phyloP scores from a whole-genome alignment of 371 early-diverging fungal species.

The Mortierella sp. region DNA sequence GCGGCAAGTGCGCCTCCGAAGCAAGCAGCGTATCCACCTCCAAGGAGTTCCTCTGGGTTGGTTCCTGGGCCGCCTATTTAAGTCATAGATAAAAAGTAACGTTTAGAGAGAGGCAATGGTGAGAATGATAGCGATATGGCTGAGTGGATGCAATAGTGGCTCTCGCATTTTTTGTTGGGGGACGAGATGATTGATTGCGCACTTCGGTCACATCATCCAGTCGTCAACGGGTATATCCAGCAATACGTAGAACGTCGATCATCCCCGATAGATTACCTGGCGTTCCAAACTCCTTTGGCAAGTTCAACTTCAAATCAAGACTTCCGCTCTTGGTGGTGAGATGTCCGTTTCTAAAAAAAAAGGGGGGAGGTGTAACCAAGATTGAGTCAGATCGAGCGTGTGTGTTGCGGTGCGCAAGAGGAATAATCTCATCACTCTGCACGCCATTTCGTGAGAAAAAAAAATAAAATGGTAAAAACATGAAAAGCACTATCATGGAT shows the following conservation, averaged over 20 bases:
- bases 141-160: too few species aligned
- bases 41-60: slow-evolving; percentile 68
- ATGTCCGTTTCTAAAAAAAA: slow-evolving; percentile 52
- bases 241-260: background rate
- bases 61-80: slow-evolving; percentile 62
- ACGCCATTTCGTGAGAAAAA: slow-evolving; percentile 16
- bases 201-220: background rate
- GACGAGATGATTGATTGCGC: too few species aligned
- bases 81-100: background rate
- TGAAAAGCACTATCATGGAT: too few species aligned
- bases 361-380: background rate
- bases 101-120: background rate
- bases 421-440: background rate
- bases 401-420: background rate
- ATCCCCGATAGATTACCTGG: slow-evolving; percentile 20
- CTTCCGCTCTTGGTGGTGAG: slow-evolving; percentile 61
- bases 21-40: slow-evolving; percentile 64
- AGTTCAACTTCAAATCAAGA: slow-evolving; percentile 60
- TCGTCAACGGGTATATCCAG: background rate
- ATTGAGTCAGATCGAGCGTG: background rate
- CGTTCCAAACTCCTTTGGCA: slow-evolving; percentile 63
- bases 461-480: background rate
- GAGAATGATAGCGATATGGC: background rate
- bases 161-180: too few species aligned
- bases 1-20: slow-evolving; percentile 64